Evolutionary conservation across 192 early-diverging fungal genomes (phyloP), one percentile per base, ranked within the genome.

Genomic region (Phlyctochytrium arcticum): DNA sequence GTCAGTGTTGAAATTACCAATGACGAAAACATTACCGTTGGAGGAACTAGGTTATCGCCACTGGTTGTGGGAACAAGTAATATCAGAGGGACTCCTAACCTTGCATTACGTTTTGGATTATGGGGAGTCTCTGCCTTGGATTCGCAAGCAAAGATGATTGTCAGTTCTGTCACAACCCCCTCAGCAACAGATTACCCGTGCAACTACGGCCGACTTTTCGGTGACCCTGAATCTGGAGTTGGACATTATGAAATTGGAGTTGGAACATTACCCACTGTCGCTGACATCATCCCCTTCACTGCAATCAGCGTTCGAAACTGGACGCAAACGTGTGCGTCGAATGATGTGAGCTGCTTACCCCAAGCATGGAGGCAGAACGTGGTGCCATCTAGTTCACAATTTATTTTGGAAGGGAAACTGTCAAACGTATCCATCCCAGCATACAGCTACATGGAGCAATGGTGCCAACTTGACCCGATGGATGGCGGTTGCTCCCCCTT

Each of bases 181-280:
- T 44, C 15, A 35, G 23, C 54, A 23, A 3, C 32, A n/a, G 17
- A 57, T 33, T 34, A 57, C 24, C 17, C 17, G 1, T 60, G 36
- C 5, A 60, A 60, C 29, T 46, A 46, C 27, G 57, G 36, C n/a
- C 36, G 44, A 9, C 34, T 29, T 9, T 60, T 12, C 10, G 17
- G 17, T 44, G 57, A 60, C 27, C 57, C 29, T 23, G 36, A 60
- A 26, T 60, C 57, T 46, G 57, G 57, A 17, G 44, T 60, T 46
- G 36, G 44, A 23, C 42, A 60, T 46, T 60, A 60, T 26, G 57
- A 60, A 36, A 60, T 60, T 17, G 54, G 23, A 30, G 23, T 34
- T 12, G 27, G 10, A 17, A 34, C 54, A 12, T 7, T 27, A n/a
- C 27, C 26, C 15, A 24, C 10, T 12, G 12, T 19, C 10, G 12